Evolutionary conservation across 495 filamentous ascomycete genomes (phyloP), one percentile per base, ranked within the genome.

Genomic region (Evernia prunastri): DNA sequence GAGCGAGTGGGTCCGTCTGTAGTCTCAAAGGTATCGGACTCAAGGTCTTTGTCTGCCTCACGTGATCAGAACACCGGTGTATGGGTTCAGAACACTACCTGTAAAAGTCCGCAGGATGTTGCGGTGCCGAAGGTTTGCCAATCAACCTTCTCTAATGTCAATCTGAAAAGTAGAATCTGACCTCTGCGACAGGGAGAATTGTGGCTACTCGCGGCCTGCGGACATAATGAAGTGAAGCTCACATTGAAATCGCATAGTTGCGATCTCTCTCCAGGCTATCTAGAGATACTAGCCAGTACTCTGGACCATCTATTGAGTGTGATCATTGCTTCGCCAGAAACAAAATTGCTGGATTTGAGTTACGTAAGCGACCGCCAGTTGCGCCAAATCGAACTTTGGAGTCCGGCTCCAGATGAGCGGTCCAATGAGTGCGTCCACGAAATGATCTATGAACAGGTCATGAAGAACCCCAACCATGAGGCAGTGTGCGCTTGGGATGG

Each of bases 401-500:
- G 49, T 18, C 49, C 15, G 15, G n/a, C 12, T 20, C 49, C 49
- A 31, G 7, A 18, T 31, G 27, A 53, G 25, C 13, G 1, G 27
- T 53, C 27, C 13, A 53, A 18, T 8, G 68, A 69, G 25, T 81
- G 80, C 60, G 77, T 86, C 25, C 80, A 85, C 58, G 79, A 83
- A 7, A 61, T 82, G 1, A 80, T 87, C 42, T 66, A 72, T 4
- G 76, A 82, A 36, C 72, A 81, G 60, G 73, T 70, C 8, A 33
- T 74, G 0, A 61, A 68, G 10, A 70, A 72, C 10, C 79, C 83
- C 5, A 68, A 81, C 6, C 66, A 63, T 3, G 76, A 79, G 61
- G 80, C 80, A 36, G 72, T 85, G 0, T 78, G 74, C 56, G 72
- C 80, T 3, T 87, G 85, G 84, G 86, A 89, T 74, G 85, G 84